A percentile compares a stretch with the other conserved stretches of the same genome.
Evolutionary conservation across 176 grass and related monocot species (phyloP).

Genomic region (Cocos nucifera): DNA sequence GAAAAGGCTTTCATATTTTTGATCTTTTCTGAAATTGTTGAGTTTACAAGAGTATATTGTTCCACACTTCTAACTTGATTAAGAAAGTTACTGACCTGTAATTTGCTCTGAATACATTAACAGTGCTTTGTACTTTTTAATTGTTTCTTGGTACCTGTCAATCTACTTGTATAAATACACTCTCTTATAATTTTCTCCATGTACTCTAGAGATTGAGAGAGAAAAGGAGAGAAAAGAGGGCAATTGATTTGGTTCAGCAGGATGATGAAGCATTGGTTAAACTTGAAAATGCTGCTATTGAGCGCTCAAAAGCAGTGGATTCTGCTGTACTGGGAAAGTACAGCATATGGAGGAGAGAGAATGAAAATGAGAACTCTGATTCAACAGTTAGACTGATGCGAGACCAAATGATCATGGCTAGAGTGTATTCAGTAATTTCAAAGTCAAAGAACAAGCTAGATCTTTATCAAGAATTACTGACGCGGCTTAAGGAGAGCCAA

Average conservation of each 20-base stretch:
- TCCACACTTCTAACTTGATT: background rate
- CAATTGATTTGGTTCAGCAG: slow-evolving; percentile 59
- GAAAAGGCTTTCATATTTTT: no score
- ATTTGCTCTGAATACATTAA: background rate
- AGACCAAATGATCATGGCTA: slow-evolving; percentile 96
- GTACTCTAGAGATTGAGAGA: slow-evolving; percentile 68
- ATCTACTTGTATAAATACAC: slow-evolving; percentile 1
- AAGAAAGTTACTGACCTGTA: background rate
- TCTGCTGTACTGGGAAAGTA: slow-evolving; percentile 95
- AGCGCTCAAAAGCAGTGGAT: slow-evolving; percentile 84
- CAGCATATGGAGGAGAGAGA: slow-evolving; percentile 94
- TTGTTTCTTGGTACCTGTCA: slow-evolving; percentile 10
- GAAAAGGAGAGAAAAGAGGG: slow-evolving; percentile 74
- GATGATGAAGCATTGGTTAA: slow-evolving; percentile 82
- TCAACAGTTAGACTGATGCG: slow-evolving; percentile 96
- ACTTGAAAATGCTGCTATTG: slow-evolving; percentile 85
- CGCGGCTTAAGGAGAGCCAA: slow-evolving; percentile 84
- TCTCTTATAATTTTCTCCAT: slow-evolving; percentile 5
- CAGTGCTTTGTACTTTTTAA: background rate
- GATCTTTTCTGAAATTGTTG: no score
- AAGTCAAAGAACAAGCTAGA: slow-evolving; percentile 62
- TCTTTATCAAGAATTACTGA: slow-evolving; percentile 72
- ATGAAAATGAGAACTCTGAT: slow-evolving; percentile 88
- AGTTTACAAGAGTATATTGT: background rate
- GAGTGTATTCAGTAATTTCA: slow-evolving; percentile 63